Base-by-base conservation (phyloP, 495 filamentous ascomycete genomes). In the Clohesyomyces aquaticus region DNA sequence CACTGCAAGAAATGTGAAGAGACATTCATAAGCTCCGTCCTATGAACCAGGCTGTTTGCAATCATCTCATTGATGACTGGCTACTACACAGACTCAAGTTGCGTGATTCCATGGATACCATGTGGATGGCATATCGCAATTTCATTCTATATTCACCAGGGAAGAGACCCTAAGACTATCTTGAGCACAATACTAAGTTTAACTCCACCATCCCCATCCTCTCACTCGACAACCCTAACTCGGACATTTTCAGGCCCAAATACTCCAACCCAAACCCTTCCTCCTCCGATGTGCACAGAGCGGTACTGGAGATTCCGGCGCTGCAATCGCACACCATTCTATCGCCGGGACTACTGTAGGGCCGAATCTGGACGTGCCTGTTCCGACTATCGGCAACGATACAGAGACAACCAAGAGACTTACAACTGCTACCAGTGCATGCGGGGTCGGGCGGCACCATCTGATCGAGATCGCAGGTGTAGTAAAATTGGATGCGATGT, bases 251-350 rank as follows among this genome's bases (percentile, higher is more conserved):
- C 14, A 38, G n/a, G n/a, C 32, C 32, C 14, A 38, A 38, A 6
- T 38, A 38, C 32, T 38, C 10, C 25, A 53, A 27, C 50, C 9
- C n/a, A 8, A 53, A 4, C 4, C 50, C 9, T 27, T 12, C 29
- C 41, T 53, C 22, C 29, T n/a, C n/a, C n/a, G n/a, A 61, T 61
- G 59, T 61, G 59, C 59, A 61, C 59, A 12, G 59, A 53, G 46
- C 54, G 48, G 47, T 19, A 61, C 35, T 25, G 27, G 2, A 27
- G 48, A 2, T 61, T 53, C 32, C 59, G 59, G 3, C 47, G 48
- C 8, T 61, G 59, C 48, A 27, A 25, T 26, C 48, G 54, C 49
- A 61, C 59, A 12, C n/a, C 47, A 8, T 61, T 61, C 32, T 49
- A 29, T 11, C 10, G 47, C 11, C 54, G 48, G 48, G 47, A 61